Conservation (phyloP, 2,329 filamentous ascomycete genomes). For the Keithomyces neogunnii region DNA sequence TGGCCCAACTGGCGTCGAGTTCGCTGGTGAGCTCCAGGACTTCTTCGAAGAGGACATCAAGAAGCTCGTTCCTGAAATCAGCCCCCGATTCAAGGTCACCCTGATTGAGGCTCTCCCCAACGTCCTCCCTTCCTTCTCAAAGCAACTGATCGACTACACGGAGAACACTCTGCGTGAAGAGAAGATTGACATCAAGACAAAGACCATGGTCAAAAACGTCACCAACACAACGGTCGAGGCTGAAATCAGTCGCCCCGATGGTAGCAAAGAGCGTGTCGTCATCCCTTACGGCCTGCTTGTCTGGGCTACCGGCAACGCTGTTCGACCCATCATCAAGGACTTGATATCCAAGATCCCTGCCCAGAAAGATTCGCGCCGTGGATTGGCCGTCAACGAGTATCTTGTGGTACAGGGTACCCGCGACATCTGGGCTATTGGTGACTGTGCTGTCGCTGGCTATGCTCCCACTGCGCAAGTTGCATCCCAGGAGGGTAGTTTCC, state of each 20-base stretch:
- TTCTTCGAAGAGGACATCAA: slow-evolving; percentile 98
- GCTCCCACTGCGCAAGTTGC: slow-evolving; percentile 96
- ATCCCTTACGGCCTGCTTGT: slow-evolving; percentile 95
- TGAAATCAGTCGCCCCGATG: slow-evolving; percentile 71
- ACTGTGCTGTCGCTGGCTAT: slow-evolving; percentile 96
- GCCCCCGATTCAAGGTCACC: slow-evolving; percentile 91
- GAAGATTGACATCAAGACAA: slow-evolving; percentile 93
- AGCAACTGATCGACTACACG: slow-evolving; percentile 98
- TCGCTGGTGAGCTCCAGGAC: slow-evolving; percentile 95
- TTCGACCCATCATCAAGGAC: slow-evolving; percentile 83
- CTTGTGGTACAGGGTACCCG: slow-evolving; percentile 94
- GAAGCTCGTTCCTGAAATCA: slow-evolving; percentile 96
- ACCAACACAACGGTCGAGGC: slow-evolving; percentile 90
- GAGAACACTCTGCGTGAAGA: slow-evolving; percentile 99
- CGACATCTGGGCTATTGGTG: slow-evolving; percentile 96
- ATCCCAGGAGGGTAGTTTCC: slow-evolving; percentile 88
- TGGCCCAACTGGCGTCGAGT: slow-evolving; percentile 95
- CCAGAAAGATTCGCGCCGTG: slow-evolving; percentile 89
- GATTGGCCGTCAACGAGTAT: slow-evolving; percentile 96
- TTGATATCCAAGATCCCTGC: slow-evolving; percentile 88
- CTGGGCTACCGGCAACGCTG: slow-evolving; percentile 95
- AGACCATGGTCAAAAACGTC: slow-evolving; percentile 98
- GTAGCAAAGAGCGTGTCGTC: slow-evolving; percentile 69
- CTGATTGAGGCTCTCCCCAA: slow-evolving; percentile 95
- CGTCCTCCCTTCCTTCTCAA: slow-evolving; percentile 95